These are phyloP conservation scores for Ceratocystis lukuohia DNA, from an alignment of 2,329 filamentous ascomycete species.

Conservation along the genomic window DNA sequence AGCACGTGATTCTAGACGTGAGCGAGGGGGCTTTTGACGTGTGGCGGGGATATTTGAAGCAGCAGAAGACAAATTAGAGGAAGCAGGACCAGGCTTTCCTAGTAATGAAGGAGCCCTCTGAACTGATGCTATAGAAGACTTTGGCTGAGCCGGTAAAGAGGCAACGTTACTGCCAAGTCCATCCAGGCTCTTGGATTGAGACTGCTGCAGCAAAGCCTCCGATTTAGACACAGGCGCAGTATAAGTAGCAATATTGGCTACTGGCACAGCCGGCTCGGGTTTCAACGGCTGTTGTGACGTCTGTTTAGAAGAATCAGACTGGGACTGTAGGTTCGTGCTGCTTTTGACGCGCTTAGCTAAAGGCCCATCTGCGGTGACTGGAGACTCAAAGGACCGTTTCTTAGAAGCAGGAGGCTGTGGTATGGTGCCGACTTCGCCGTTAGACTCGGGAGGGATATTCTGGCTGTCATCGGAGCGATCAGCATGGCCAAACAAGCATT, in stretches of 20 bases:
- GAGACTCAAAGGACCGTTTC: background rate
- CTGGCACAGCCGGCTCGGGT: background rate
- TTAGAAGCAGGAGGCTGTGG: background rate
- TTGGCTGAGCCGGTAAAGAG: background rate
- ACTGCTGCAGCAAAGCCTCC: background rate
- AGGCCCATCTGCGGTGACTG: conserved; percentile 40
- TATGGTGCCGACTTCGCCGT: background rate
- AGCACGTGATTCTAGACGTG: background rate
- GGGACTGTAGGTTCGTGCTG: background rate
- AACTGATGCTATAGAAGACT: background rate
- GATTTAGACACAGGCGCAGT: background rate
- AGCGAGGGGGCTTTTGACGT: background rate
- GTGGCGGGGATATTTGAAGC: background rate
- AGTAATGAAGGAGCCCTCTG: background rate
- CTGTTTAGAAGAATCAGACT: background rate
- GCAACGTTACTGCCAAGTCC: too few species aligned
- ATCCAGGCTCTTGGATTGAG: background rate
- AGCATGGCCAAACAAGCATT: conserved; percentile 37
- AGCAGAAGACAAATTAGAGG: background rate
- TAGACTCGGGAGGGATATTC: conserved; percentile 22
- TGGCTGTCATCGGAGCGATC: conserved; percentile 18
- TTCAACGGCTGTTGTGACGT: background rate
- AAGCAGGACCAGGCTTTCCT: background rate
- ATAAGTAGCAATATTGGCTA: background rate
- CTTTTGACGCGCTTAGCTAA: background rate